phyloP scores from a whole-genome alignment of 2,329 filamentous ascomycete genomes.

The Aspergillus persii region DNA sequence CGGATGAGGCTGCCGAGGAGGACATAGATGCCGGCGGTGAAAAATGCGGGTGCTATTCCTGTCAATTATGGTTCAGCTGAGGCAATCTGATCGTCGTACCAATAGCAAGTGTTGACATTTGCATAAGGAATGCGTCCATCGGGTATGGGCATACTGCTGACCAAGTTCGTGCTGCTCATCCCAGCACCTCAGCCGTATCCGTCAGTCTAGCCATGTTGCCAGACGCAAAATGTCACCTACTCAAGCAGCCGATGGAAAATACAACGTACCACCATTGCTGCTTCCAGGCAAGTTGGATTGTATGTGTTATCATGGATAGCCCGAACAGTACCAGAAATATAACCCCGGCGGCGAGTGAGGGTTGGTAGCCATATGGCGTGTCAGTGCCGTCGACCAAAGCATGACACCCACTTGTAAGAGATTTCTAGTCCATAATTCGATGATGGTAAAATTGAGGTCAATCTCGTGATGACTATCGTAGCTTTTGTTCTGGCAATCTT shows the following conservation, averaged over 20 bases:
- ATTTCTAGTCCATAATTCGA: background rate
- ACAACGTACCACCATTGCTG: conserved; percentile 39
- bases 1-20: conserved; percentile 50
- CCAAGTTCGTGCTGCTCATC: conserved; percentile 51
- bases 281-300: conserved; percentile 35
- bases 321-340: conserved; percentile 34
- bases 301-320: conserved; percentile 35
- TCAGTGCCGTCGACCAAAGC: conserved; percentile 25
- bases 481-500: too few species aligned
- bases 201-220: background rate
- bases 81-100: too few species aligned
- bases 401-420: conserved; percentile 20
- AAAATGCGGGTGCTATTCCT: conserved; percentile 51
- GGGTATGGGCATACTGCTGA: conserved; percentile 51
- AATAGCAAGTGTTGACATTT: conserved; percentile 47
- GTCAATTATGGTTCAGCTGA: too few species aligned
- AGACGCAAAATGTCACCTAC: too few species aligned
- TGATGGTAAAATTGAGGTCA: too few species aligned
- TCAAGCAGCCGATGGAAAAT: conserved; percentile 37
- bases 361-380: conserved; percentile 35
- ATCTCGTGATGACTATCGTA: too few species aligned
- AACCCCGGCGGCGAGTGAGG: conserved; percentile 33
- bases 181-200: conserved; percentile 43
- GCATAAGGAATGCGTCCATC: conserved; percentile 49
- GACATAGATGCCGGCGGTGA: conserved; percentile 52